Base-by-base conservation (phyloP, 73 alveolate species). In the Symbiodinium natans region DNA sequence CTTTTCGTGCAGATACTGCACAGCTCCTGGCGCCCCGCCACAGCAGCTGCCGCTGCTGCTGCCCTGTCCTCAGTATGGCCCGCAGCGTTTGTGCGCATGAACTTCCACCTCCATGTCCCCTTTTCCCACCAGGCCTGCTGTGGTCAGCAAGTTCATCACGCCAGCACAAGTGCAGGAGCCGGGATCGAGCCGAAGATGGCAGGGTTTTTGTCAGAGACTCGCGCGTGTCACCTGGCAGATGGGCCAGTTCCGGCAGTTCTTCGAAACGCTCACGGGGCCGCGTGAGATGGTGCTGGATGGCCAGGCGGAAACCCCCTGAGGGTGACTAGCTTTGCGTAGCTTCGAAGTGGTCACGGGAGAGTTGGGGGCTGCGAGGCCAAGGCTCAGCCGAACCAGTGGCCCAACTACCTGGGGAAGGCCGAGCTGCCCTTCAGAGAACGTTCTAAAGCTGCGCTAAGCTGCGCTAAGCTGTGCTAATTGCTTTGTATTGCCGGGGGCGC, bases 301-400 rank as follows among this genome's bases (percentile, higher is more conserved):
- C 34, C 77, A 88, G 95, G 95, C 83, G 29, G 23, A n/a, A 9
- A 19, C 9, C 27, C 19, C 10, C 77, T 63, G 36, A 13, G 36
- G 7, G 36, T 21, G 77, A 23, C 38, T 3, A 0, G 36, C 77
- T 19, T 7, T 63, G 75, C 33, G 33, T 56, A 7, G 13, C 5
- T n/a, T n/a, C n/a, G n/a, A n/a, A n/a, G n/a, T 10, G 13, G 13
- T 7, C 13, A 11, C 68, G 77, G 0, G 77, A 31, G 59, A 46
- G 13, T 63, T 21, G 36, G 9, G 23, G 31, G 8, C 36, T 4
- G 34, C 31, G 52, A 88, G 95, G 95, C 95, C 41, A 88, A 88
- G 86, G 86, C 73, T 82, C 95, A 82, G 77, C 95, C 95, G 34
- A 88, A 63, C 86, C 74, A 88, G 42, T 88, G 95, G 95, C 46